Percentiles rank a stretch among this genome's conserved stretches.
Conservation (phyloP, 2,329 filamentous ascomycete species). For the Colletotrichum sp. region DNA sequence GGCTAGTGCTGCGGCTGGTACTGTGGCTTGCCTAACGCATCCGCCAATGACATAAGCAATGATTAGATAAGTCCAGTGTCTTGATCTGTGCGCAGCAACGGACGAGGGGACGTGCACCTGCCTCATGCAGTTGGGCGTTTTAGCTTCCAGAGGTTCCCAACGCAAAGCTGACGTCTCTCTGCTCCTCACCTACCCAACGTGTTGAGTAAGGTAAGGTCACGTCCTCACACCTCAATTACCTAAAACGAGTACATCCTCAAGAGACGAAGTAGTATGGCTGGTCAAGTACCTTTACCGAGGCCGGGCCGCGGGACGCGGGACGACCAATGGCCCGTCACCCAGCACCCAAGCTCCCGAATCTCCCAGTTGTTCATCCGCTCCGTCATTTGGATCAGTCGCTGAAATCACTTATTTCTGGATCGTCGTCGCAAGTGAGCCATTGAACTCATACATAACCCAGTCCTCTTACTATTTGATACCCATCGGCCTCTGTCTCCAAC, state of each 20-base stretch:
- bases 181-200: neutral
- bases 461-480: neutral
- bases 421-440: neutral
- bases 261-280: neutral
- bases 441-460: neutral
- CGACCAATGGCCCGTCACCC: neutral
- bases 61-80: slow-evolving; percentile 53
- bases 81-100: slow-evolving; percentile 42
- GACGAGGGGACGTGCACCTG: neutral
- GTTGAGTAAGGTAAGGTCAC: neutral
- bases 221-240: neutral
- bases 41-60: neutral
- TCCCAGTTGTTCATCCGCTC: neutral
- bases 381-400: neutral
- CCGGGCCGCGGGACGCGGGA: neutral
- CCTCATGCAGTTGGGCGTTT: slow-evolving; percentile 1
- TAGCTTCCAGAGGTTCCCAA: slow-evolving; percentile 9
- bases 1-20: neutral
- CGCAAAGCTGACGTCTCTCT: slow-evolving; percentile 8
- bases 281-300: neutral
- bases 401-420: neutral
- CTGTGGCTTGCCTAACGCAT: neutral
- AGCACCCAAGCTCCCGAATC: neutral
- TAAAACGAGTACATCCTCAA: neutral
- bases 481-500: neutral